Evolutionary conservation across 176 grass and related monocot genomes (phyloP), one percentile per base, ranked within the genome.

Genomic region (Juncus effusus): DNA sequence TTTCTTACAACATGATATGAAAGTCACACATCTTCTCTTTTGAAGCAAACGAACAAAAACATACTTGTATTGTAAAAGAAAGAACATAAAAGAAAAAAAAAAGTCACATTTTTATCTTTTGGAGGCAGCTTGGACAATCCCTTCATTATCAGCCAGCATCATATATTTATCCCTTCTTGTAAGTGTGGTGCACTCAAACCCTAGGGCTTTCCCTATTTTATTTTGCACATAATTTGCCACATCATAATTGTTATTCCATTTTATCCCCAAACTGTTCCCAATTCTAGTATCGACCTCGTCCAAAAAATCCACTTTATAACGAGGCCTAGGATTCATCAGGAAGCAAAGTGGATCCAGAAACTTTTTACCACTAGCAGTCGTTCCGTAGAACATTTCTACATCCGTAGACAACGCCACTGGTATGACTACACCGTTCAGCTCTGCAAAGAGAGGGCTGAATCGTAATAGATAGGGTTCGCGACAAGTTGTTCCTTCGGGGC

Each of bases 111-210:
- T 54, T 56, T 39, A 70, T 49, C 6, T 54, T 73, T 3, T 3
- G 65, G 51, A 69, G 11, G 54, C 63, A 38, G 16, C 39, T 38
- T 61, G 35, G 7, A 85, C 84, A 38, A 83, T 38, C 4, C 93
- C 93, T 69, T 86, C 82, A 47, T 91, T 96, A 59, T 89, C 85
- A 19, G 93, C 82, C 42, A 97, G 85, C 66, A 91, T 89, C 74
- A 91, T 65, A 81, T 97, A 97, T 81, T 97, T 97, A 40, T 97
- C 88, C 72, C 68, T 88, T 77, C 93, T 86, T 1, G 93, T 92
- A 13, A 89, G 77, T 13, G 45, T 76, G 0, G 93, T 92, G 88
- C 88, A 83, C 63, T 73, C 52, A 74, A 77, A 92, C 42, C 80
- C 82, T 0, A 97, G 82, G 39, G 75, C 74, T 53, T 77, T 70